These are phyloP conservation scores for Diaporthe sp. DNA, from an alignment of 2,329 filamentous ascomycete species.

Conservation along the genomic window DNA sequence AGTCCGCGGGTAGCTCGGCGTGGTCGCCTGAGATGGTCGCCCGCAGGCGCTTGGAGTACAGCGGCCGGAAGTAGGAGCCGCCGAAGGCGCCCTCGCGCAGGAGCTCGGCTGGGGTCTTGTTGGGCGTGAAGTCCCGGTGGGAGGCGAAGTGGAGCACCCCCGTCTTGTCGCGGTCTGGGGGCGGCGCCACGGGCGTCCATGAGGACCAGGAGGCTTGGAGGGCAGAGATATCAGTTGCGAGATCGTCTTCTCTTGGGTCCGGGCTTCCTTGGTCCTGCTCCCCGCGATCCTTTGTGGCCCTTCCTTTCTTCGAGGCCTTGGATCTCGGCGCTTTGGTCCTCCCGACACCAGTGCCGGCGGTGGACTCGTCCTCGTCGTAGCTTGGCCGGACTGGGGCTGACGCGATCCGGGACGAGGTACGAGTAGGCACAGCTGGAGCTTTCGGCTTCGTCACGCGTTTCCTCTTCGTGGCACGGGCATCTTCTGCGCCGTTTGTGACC, in stretches of 20 bases:
- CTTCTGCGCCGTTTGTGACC: too few species aligned
- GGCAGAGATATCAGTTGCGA: slow-evolving; percentile 34
- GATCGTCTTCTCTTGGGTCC: not conserved
- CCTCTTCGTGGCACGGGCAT: slow-evolving; percentile 4
- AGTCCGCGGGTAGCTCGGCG: slow-evolving; percentile 54
- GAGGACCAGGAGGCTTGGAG: slow-evolving; percentile 51
- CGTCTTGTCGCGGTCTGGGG: slow-evolving; percentile 53
- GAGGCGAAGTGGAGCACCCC: slow-evolving; percentile 57
- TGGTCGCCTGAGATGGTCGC: slow-evolving; percentile 57
- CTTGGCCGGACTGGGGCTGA: slow-evolving; percentile 45
- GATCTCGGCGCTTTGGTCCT: not conserved
- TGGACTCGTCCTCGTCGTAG: slow-evolving; percentile 49
- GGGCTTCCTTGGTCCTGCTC: not conserved
- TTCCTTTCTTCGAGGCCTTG: not conserved
- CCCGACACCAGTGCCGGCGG: not conserved
- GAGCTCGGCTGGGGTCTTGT: slow-evolving; percentile 63
- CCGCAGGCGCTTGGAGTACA: slow-evolving; percentile 54
- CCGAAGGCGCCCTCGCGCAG: slow-evolving; percentile 63
- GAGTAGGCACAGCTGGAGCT: slow-evolving; percentile 45
- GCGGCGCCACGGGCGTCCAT: slow-evolving; percentile 52
- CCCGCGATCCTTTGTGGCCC: not conserved
- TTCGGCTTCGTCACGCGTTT: slow-evolving; percentile 12
- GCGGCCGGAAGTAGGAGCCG: slow-evolving; percentile 61
- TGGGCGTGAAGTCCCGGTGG: slow-evolving; percentile 58
- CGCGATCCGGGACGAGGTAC: slow-evolving; percentile 60